Base-by-base conservation (phyloP, 768 basidiomycete genomes). In the Asterophora lycoperdoides region DNA sequence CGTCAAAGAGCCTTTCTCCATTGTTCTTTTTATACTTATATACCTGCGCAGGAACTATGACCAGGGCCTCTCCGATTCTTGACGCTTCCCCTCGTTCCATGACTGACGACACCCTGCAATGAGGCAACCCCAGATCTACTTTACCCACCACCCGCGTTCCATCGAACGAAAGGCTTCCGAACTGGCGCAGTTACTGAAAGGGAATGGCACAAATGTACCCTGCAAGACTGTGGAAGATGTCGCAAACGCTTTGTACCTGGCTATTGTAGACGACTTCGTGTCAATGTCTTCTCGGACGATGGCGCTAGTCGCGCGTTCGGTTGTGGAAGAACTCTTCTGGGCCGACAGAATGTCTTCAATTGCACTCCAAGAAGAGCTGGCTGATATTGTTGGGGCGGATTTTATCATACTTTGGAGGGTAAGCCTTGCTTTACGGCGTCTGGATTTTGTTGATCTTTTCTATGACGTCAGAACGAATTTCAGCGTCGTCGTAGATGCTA, bases 331-430 rank as follows among this genome's bases (percentile, higher is more conserved):
- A 44, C 40, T 52, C 19, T 48, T 38, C 14, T 52, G 51, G 45
- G 19, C n/a, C 19, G 42, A 51, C 34, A 14, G 41, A 19, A 23
- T 37, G 8, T 18, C 17, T 6, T 41, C 44, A 6, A 8, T 28
- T 14, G 44, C 35, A 26, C 36, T 52, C 14, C 40, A 43, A 20
- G 37, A 44, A 29, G 36, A 37, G 15, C 41, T 52, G n/a, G 51
- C 29, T 10, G 51, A 52, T 33, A 33, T 47, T 20, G 41, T 44
- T 19, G 29, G 29, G 8, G 43, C 51, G 7, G 36, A 52, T 5
- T 52, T 52, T 23, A 37, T 47, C 8, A 32, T 20, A 14, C 23
- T 15, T 23, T 52, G 51, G 46, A 43, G 26, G 42, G 51, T 52
- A 34, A 42, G 40, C 41, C 28, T 19, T 7, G 26, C 4, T 2